Evolutionary conservation across 345 rosid species (phyloP), one percentile per base, ranked within the genome.

Genomic region (Schrenkiella parvula): DNA sequence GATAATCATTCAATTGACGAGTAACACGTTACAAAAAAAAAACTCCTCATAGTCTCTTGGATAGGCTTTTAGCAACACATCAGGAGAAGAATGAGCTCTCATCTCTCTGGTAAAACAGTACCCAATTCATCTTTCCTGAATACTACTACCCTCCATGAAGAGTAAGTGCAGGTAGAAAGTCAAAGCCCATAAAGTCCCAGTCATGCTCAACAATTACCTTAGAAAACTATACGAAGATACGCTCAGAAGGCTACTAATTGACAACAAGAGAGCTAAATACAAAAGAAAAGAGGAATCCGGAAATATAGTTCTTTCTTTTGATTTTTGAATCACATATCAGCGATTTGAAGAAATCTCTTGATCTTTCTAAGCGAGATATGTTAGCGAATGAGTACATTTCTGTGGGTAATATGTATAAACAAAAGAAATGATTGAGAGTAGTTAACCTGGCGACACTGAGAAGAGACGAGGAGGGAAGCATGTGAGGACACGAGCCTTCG

Each of bases 361-460:
- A 64, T 18, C 17, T 41, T 21, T 37, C 12, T 32, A 4, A 19
- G 44, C 43, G 22, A 14, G 5, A 21, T 0, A 47, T 21, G 28
- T 0, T 21, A 46, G 23, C 11, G 26, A 39, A 5, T 31, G 57
- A 13, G 37, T 11, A 50, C 19, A 39, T 51, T 22, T 64, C 47
- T 29, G 41, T 0, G 62, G 43, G 58, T 5, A 22, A 29, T 46
- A 5, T 1, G 26, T 4, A 25, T 11, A 50, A 14, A 50, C 15
- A 31, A 1, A 52, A 13, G 25, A 42, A 8, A 15, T 0, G 48
- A 38, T 3, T 11, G 71, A 43, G 71, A 55, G 53, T 17, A 29
- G 32, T 35, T 13, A 48, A 58, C 80, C 41, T 65, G 72, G 32
- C 80, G 68, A 43, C 56, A 64, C 63, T 77, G 80, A 71, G 71